Conservation (phyloP, 1,284 basidiomycete species). For the Ustilago esculenta region DNA sequence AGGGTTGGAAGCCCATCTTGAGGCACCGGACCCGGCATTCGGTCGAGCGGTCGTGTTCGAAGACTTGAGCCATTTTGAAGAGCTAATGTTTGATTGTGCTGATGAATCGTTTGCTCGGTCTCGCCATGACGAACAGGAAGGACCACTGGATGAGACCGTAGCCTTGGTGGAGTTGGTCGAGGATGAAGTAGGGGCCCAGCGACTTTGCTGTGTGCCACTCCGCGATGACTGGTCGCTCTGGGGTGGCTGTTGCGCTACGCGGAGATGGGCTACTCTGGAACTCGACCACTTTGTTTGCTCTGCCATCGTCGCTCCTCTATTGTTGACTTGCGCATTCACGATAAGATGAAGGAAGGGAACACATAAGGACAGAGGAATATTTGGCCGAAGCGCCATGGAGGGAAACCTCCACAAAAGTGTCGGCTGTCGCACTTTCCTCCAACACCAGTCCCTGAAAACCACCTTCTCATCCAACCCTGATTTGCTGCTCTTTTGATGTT, state of each 20-base stretch:
- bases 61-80: too few species aligned
- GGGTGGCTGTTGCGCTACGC: constrained; percentile 5
- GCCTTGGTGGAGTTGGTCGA: background rate
- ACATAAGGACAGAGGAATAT: too few species aligned
- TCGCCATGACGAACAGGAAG: constrained; percentile 25
- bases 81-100: too few species aligned
- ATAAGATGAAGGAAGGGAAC: too few species aligned
- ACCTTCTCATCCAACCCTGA: background rate
- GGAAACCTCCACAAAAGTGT: constrained; percentile 6
- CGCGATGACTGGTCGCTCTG: background rate
- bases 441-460: constrained; percentile 11
- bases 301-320: background rate
- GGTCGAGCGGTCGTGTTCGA: too few species aligned
- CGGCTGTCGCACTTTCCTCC: background rate
- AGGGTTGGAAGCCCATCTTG: constrained; percentile 30
- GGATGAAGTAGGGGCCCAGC: constrained; percentile 21
- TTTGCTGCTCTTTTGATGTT: background rate
- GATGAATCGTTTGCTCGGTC: too few species aligned
- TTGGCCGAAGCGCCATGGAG: constrained; percentile 1
- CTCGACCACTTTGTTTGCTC: constrained; percentile 26
- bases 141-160: background rate
- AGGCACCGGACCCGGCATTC: constrained; percentile 6
- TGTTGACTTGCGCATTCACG: background rate
- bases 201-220: constrained; percentile 23
- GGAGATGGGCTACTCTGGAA: constrained; percentile 6